Conservation (phyloP, 805 yeast genomes). For the Alloascoidea hylecoeti region DNA sequence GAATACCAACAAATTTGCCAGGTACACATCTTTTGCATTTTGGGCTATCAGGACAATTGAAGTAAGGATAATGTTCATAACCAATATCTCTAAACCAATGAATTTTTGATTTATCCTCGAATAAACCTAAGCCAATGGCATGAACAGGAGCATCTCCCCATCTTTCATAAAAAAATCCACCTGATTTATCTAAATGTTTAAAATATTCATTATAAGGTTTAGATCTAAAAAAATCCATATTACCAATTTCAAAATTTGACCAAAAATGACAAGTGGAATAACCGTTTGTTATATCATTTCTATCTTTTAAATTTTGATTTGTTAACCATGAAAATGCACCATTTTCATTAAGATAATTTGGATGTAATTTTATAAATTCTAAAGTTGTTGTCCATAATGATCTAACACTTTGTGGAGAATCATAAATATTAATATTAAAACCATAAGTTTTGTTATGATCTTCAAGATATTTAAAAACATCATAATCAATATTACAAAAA, state of each 20-base stretch:
- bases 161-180: constrained; percentile 84
- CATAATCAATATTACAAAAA: constrained; percentile 59
- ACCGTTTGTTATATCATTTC: constrained; percentile 26
- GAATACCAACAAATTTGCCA: constrained; percentile 41
- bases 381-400: constrained; percentile 61
- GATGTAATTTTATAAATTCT: constrained; percentile 38
- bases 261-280: constrained; percentile 70
- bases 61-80: constrained; percentile 60
- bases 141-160: constrained; percentile 96
- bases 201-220: constrained; percentile 61
- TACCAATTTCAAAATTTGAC: constrained; percentile 82
- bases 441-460: constrained; percentile 61
- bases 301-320: constrained; percentile 38
- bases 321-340: constrained; percentile 53
- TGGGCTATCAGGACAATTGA: constrained; percentile 55
- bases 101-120: constrained; percentile 45
- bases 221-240: constrained; percentile 60
- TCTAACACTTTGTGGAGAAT: constrained; percentile 46
- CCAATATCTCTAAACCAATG: constrained; percentile 82
- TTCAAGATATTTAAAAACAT: constrained; percentile 62
- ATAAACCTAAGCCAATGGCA: constrained; percentile 58
- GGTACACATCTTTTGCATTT: constrained; percentile 34
- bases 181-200: constrained; percentile 59
- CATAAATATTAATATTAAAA: constrained; percentile 54
- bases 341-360: constrained; percentile 43